Base-by-base conservation (phyloP, 2,329 filamentous ascomycete species). In the Alternaria ethzedia region DNA sequence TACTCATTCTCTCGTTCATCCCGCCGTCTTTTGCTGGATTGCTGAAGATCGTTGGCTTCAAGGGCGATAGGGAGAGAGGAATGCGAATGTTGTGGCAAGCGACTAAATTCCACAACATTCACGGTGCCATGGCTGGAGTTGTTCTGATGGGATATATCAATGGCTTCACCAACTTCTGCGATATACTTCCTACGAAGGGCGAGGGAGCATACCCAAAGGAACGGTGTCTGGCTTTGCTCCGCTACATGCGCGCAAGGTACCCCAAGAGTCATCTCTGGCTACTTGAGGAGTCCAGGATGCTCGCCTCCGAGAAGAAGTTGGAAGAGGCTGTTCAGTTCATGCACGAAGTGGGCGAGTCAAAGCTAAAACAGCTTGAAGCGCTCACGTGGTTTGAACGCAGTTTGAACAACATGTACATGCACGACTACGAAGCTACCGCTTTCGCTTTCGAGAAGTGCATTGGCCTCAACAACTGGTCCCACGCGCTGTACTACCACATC, bases 21-120 rank as follows among this genome's bases (percentile, higher is more conserved):
- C 96, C 96, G 0, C 96, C 96, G 0, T 89, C 94, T 0, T 97
- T 98, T 79, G 91, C 88, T n/a, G 91, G 89, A 59, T 86, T 99
- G 1, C 85, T 98, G 5, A 92, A 90, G 63, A 90, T 98, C 45
- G 91, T 97, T 28, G 96, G 96, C 1, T 98, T 98, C 82, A 90
- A 88, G 65, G 96, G 96, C 30, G 94, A 98, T 77, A 90, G 94
- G 46, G 89, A 93, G 65, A 87, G 90, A 43, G 96, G 94, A 10
- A 85, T 97, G 30, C 85, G 87, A 43, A 91, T 97, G 88, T 88
- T 99, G 5, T 99, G 96, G 96, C 90, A 92, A 76, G 92, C 93
- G 12, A 94, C 93, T 21, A 89, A 90, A 54, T 96, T 94, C 77
- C 82, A 90, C 65, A 97, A 97, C 78, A 87, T 98, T 73, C 96